A percentile compares a stretch with the other conserved stretches of the same genome.
Evolutionary conservation across 176 grass and related monocot species (phyloP).

Genomic region (Oryza punctata): DNA sequence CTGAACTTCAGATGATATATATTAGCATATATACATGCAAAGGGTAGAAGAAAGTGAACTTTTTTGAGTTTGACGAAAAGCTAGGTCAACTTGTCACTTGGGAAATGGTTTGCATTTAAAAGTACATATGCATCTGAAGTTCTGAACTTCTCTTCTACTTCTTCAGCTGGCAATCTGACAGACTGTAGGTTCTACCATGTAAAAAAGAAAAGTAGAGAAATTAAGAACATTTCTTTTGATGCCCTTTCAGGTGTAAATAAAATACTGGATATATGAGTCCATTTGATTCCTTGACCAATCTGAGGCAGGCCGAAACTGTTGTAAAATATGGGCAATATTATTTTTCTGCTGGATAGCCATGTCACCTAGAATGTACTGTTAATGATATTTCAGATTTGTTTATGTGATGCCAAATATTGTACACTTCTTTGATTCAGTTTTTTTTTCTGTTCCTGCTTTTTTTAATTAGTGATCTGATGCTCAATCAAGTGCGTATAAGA

Average conservation of each 20-base stretch:
- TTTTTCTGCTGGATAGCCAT: constrained; percentile 23
- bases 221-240: constrained; percentile 17
- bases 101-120: constrained; percentile 14
- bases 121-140: constrained; percentile 13
- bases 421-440: neutral
- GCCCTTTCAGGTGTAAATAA: constrained; percentile 42
- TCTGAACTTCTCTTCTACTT: constrained; percentile 28
- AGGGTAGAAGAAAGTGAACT: neutral
- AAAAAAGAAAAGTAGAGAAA: constrained; percentile 19
- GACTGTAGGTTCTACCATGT: constrained; percentile 20
- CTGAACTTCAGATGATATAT: neutral
- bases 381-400: constrained; percentile 13
- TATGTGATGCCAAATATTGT: constrained; percentile 10
- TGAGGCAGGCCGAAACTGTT: constrained; percentile 24
- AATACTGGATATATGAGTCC: constrained; percentile 28
- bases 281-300: constrained; percentile 40
- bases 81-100: neutral
- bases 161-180: constrained; percentile 30
- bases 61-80: constrained; percentile 10
- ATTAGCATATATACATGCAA: neutral
- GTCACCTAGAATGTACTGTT: constrained; percentile 25
- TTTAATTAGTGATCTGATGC: neutral
- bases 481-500: constrained; percentile 6
- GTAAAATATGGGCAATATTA: constrained; percentile 9
- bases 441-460: neutral